A percentile compares a stretch with the other conserved stretches of the same genome.
phyloP scores from a whole-genome alignment of 2,329 filamentous ascomycete genomes.

The Colletotrichum siamense region DNA sequence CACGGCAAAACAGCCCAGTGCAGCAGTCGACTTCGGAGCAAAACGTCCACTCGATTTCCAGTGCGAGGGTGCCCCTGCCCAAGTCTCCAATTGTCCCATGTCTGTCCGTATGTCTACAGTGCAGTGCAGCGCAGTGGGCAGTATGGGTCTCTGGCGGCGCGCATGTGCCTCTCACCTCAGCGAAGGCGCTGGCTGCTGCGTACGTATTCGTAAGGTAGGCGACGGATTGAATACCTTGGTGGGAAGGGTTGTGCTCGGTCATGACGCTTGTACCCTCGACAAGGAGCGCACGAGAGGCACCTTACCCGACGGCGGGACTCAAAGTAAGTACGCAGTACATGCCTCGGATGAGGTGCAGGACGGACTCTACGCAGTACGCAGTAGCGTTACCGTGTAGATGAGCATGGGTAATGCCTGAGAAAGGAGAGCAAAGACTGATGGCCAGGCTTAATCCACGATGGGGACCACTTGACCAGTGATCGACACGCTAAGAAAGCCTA shows the following conservation, averaged over 20 bases:
- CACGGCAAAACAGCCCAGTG: background rate
- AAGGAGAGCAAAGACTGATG: background rate
- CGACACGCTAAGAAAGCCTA: constrained; percentile 11
- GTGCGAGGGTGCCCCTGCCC: background rate
- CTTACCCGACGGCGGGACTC: background rate
- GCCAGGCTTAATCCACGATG: background rate
- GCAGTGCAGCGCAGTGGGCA: background rate
- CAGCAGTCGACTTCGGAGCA: background rate
- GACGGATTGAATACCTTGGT: background rate
- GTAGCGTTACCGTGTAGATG: background rate
- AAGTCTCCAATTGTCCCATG: background rate
- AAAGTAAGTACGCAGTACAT: background rate
- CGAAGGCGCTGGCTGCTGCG: background rate
- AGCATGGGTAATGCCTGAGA: background rate
- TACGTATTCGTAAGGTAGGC: background rate
- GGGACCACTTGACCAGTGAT: constrained; percentile 4
- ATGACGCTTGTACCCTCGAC: background rate
- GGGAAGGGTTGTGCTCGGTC: background rate
- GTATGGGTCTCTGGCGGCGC: background rate
- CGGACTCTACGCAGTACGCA: background rate
- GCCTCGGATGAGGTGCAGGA: background rate
- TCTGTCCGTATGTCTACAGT: background rate
- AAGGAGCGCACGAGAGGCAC: background rate
- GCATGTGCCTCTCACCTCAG: background rate
- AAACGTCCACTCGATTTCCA: background rate